These are phyloP conservation scores for Hemisphaericaspora xylanilytica DNA, from an alignment of 1,139 yeast species.

Conservation along the genomic window DNA sequence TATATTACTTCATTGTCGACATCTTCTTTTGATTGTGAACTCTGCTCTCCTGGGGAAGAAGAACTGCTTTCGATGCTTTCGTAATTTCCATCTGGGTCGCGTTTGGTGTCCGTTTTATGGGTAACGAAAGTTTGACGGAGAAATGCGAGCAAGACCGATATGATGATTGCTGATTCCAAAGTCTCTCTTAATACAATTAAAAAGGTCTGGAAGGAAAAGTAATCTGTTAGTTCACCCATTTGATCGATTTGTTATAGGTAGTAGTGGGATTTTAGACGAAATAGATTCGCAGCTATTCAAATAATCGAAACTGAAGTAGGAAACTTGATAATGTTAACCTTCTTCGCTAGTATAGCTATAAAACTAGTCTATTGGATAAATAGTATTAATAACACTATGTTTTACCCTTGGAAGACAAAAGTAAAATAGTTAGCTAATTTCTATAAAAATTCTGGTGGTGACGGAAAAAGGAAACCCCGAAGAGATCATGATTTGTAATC, in stretches of 20 bases:
- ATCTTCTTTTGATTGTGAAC: background rate
- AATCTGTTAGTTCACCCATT: conserved; percentile 29
- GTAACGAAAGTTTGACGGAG: conserved; percentile 32
- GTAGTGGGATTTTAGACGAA: no score
- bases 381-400: no score
- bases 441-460: no score
- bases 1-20: conserved; percentile 11
- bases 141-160: conserved; percentile 44
- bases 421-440: no score
- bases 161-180: conserved; percentile 45
- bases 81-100: conserved; percentile 2
- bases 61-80: conserved; percentile 6
- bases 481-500: background rate
- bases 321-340: no score
- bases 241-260: conserved; percentile 1
- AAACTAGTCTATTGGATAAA: no score
- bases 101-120: background rate
- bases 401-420: no score
- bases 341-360: no score
- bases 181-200: conserved; percentile 47
- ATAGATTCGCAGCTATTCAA: no score
- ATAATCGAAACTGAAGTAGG: no score
- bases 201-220: conserved; percentile 46
- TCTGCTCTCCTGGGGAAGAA: conserved; percentile 2
- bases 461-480: no score